Evolutionary conservation across 1,284 basidiomycete species (phyloP).

Genomic region (Ceratobasidium sp.): DNA sequence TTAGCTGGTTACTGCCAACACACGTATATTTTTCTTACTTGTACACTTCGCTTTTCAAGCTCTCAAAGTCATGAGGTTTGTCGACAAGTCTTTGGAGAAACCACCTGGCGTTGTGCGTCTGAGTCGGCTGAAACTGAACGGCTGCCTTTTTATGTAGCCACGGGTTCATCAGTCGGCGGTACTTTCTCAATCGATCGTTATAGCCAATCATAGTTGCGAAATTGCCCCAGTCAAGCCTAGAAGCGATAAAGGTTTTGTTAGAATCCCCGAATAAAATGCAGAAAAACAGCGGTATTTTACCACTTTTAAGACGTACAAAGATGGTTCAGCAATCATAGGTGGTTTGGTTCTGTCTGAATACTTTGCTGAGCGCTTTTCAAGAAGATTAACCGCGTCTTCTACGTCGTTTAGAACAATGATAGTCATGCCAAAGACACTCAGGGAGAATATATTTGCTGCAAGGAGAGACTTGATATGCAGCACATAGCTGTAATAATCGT

Average conservation of each 20-base stretch:
- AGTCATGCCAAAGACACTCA: slow-evolving; percentile 54
- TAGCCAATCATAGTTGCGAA: slow-evolving; percentile 13
- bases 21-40: not conserved
- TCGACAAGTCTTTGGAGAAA: not conserved
- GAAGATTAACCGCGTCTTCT: slow-evolving; percentile 55
- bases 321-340: slow-evolving; percentile 48
- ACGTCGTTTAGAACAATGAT: slow-evolving; percentile 57
- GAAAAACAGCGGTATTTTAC: not conserved
- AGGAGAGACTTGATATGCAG: too few species aligned
- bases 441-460: slow-evolving; percentile 53
- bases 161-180: slow-evolving; percentile 49
- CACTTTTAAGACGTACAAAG: not conserved
- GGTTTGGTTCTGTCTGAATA: slow-evolving; percentile 56
- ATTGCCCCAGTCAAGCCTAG: slow-evolving; percentile 13
- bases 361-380: slow-evolving; percentile 57
- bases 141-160: slow-evolving; percentile 48
- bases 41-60: not conserved
- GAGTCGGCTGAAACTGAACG: slow-evolving; percentile 45
- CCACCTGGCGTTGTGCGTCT: slow-evolving; percentile 23
- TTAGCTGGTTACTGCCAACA: not conserved
- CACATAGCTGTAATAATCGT: not conserved
- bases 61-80: slow-evolving; percentile 25
- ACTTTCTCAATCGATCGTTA: slow-evolving; percentile 47
- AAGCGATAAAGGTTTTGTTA: not conserved
- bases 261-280: not conserved